phyloP scores from a whole-genome alignment of 2,329 filamentous ascomycete genomes.

The Diaporthe sp. region DNA sequence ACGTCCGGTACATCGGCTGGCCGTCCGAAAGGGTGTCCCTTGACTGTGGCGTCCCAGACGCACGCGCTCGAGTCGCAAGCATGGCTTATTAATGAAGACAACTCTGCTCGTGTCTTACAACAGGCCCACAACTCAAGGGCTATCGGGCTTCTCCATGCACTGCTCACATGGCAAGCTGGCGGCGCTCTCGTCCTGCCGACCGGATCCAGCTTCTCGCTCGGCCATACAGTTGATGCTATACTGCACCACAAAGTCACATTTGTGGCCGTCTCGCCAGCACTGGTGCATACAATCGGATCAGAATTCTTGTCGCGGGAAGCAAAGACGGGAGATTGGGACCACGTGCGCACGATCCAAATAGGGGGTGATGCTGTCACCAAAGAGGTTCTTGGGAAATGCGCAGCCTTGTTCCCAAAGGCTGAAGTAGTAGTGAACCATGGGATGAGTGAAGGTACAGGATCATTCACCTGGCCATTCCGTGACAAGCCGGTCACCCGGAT shows the following conservation, averaged over 20 bases:
- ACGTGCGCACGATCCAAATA: not conserved
- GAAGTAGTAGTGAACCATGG: not conserved
- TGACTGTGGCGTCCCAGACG: not conserved
- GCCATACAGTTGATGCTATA: conserved; percentile 10
- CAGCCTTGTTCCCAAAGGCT: not conserved
- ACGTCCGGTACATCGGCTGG: conserved; percentile 3
- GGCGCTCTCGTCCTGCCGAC: not conserved
- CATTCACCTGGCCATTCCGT: not conserved
- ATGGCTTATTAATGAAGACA: conserved; percentile 2
- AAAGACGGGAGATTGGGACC: not conserved
- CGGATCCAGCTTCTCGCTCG: conserved; percentile 10
- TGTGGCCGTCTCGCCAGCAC: not conserved
- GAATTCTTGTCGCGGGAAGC: not conserved
- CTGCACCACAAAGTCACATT: not conserved
- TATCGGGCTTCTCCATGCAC: not conserved
- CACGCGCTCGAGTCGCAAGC: conserved; percentile 2
- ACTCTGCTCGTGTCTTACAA: not conserved
- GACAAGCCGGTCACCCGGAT: not conserved
- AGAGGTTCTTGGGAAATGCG: not conserved
- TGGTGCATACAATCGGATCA: not conserved
- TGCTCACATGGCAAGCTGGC: conserved; percentile 1
- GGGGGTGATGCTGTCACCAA: not conserved
- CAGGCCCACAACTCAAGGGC: conserved; percentile 5
- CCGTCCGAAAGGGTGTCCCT: conserved; percentile 3
- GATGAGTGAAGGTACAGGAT: not conserved